phyloP scores from a whole-genome alignment of 228 moss, liverwort and hornwort genomes.

The Sphagnum fallax region DNA sequence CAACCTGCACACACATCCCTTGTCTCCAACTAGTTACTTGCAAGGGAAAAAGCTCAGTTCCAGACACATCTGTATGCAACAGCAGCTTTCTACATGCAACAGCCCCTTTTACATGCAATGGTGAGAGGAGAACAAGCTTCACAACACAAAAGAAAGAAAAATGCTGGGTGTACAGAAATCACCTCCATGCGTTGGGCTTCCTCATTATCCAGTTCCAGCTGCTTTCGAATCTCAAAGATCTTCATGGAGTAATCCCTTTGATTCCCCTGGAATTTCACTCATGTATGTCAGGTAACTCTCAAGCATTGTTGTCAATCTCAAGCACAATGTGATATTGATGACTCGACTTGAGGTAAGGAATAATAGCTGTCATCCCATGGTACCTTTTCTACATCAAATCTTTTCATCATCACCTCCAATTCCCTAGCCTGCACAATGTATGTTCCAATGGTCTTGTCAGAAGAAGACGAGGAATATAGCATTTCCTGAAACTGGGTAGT shows the following conservation, averaged over 20 bases:
- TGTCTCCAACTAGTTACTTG: not conserved
- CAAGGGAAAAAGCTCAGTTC: not conserved
- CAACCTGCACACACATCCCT: slow-evolving; percentile 37
- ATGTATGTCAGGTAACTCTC: not conserved
- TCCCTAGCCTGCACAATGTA: slow-evolving; percentile 58
- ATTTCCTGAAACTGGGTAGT: not conserved
- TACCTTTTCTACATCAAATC: slow-evolving; percentile 44
- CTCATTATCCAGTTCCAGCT: slow-evolving; percentile 73
- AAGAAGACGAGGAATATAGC: not conserved
- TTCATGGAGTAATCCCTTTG: slow-evolving; percentile 77
- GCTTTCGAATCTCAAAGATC: slow-evolving; percentile 68
- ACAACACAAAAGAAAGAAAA: not conserved
- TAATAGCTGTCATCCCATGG: not conserved
- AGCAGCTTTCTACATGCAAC: too few species aligned
- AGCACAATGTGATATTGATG: not conserved
- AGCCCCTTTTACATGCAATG: too few species aligned
- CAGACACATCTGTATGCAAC: too few species aligned
- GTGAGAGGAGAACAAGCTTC: too few species aligned
- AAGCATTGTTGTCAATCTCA: not conserved
- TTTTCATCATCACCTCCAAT: slow-evolving; percentile 66
- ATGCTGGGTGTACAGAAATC: not conserved
- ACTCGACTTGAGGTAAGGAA: not conserved
- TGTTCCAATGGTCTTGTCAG: not conserved
- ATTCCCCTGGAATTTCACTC: slow-evolving; percentile 47
- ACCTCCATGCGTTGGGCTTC: slow-evolving; percentile 89